Conservation (phyloP, 2,329 filamentous ascomycete genomes). For the Iodosphaeria phyllophila region DNA sequence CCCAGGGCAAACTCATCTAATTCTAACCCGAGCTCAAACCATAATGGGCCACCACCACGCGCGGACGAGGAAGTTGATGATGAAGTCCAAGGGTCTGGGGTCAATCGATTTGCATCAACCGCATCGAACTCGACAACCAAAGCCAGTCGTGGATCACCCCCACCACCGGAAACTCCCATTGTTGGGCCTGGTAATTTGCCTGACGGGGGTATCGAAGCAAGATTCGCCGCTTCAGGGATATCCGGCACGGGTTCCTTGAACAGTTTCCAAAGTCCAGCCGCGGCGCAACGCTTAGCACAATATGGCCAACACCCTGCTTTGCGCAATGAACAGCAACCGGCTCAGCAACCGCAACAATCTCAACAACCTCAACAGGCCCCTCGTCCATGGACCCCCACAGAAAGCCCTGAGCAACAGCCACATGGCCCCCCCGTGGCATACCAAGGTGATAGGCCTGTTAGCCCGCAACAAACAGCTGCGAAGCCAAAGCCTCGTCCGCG, state of each 20-base stretch:
- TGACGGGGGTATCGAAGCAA: constrained; percentile 70
- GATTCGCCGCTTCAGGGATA: constrained; percentile 82
- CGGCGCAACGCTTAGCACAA: constrained; percentile 62
- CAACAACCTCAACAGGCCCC: no score
- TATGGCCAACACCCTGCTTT: constrained; percentile 40
- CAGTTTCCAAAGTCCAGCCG: constrained; percentile 64
- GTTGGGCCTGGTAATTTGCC: constrained; percentile 52
- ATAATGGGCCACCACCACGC: constrained; percentile 12
- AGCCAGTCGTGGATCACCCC: constrained; percentile 80
- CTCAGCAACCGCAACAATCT: no score
- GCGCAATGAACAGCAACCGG: constrained; percentile 18
- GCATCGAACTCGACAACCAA: constrained; percentile 87
- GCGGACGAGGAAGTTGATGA: constrained; percentile 15
- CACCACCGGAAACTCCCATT: constrained; percentile 82
- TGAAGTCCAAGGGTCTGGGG: constrained; percentile 23
- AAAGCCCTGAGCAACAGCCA: constrained; percentile 67
- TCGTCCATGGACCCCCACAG: constrained; percentile 89
- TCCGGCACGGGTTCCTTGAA: constrained; percentile 70
- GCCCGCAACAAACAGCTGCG: constrained; percentile 25
- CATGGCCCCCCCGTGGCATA: constrained; percentile 86
- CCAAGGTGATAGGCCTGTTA: constrained; percentile 62
- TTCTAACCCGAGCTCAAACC: constrained; percentile 14
- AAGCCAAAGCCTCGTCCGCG: constrained; percentile 23
- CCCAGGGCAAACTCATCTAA: constrained; percentile 21
- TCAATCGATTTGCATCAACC: constrained; percentile 55